A percentile compares a stretch with the other conserved stretches of the same genome.
phyloP scores from a whole-genome alignment of 73 alveolate genomes.

The Paramecium biaurelia region DNA sequence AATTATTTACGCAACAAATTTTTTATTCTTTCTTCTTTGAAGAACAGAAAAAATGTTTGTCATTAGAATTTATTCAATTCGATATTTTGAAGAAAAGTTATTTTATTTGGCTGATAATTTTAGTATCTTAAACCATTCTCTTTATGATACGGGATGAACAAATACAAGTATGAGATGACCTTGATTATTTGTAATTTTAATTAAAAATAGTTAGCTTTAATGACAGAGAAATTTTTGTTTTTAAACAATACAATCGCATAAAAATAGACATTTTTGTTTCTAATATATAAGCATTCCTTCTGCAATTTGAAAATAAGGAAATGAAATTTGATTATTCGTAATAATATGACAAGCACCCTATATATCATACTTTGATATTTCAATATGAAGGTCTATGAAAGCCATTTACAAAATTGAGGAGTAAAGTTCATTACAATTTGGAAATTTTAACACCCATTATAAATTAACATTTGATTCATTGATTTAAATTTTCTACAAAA shows the following conservation, averaged over 20 bases:
- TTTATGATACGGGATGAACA: not conserved
- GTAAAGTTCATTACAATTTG: not conserved
- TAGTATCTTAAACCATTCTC: not conserved
- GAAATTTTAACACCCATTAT: not conserved
- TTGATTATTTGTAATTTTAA: not conserved
- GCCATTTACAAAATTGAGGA: not conserved
- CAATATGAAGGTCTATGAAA: not conserved
- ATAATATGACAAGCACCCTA: not conserved
- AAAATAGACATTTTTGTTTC: not conserved
- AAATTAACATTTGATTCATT: not conserved
- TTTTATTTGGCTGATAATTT: slow-evolving; percentile 14
- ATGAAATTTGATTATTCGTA: not conserved
- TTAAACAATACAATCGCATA: not conserved
- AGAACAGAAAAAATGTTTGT: not conserved
- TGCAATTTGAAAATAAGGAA: not conserved
- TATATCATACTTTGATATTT: not conserved
- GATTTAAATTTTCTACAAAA: not conserved
- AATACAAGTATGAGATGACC: not conserved
- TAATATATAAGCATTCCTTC: not conserved
- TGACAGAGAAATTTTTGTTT: not conserved
- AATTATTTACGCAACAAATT: not conserved
- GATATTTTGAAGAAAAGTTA: not conserved
- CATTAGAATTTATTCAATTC: not conserved
- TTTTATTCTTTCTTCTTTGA: not conserved
- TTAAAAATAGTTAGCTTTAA: not conserved